Evolutionary conservation across 495 filamentous ascomycete genomes (phyloP), one percentile per base, ranked within the genome.

Genomic region (Lasiosphaeriaceae sp.): DNA sequence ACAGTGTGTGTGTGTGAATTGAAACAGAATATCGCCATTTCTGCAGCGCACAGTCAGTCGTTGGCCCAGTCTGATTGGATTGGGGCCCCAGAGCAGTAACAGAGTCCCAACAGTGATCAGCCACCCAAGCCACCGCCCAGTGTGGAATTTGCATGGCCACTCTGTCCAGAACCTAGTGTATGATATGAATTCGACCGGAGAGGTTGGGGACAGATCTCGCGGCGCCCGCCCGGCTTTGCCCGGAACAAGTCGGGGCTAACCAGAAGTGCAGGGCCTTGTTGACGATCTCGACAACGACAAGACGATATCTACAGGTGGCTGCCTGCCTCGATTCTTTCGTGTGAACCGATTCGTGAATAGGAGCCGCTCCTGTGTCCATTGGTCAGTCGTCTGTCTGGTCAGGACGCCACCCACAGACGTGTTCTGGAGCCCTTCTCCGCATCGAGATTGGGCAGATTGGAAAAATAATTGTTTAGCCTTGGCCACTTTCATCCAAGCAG

Each of bases 351-450:
- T 17, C 39, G n/a, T 43, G 39, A 49, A 49, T 34, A 49, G 23
- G 47, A 23, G 39, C 34, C 19, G 22, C 35, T 21, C 37, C n/a
- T n/a, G n/a, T n/a, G n/a, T n/a, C n/a, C n/a, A n/a, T n/a, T n/a
- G n/a, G n/a, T n/a, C n/a, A n/a, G n/a, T 49, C 34, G 54, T 54
- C 55, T 56, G 29, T n/a, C n/a, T n/a, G 55, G 43, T 47, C 54
- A 61, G 54, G 47, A 61, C 59, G 55, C 57, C 54, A 57, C 54
- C 24, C 12, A 35, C 49, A 31, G 50, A 56, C 6, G 47, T 48
- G 43, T 61, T 53, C 58, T 53, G 54, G 58, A 56, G 58, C 58
- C 53, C 47, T 60, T 60, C 57, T 53, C 59, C 59, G 41, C 49
- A 57, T 61, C 20, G 47, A 54, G 58, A 54, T 55, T 60, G 60